Evolutionary conservation across 495 filamentous ascomycete genomes (phyloP).

Genomic region (Rhypophila decipiens): DNA sequence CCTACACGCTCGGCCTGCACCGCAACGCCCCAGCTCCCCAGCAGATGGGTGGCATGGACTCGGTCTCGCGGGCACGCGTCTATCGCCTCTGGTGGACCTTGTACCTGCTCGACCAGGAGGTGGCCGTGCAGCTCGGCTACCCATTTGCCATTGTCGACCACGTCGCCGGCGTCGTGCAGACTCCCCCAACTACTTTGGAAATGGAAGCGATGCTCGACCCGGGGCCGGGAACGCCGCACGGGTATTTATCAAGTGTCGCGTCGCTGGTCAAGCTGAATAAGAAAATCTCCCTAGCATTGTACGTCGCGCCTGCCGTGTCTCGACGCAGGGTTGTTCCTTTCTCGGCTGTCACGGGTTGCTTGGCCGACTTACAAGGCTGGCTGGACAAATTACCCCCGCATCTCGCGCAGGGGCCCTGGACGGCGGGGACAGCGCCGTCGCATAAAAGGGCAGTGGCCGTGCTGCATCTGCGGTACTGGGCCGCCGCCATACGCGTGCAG

Average conservation of each 20-base stretch:
- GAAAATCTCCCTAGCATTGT: constrained; percentile 2
- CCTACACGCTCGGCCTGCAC: constrained; percentile 5
- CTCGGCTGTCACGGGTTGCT: constrained; percentile 1
- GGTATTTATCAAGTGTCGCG: background rate
- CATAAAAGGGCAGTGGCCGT: constrained; percentile 4
- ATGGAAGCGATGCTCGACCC: constrained; percentile 4
- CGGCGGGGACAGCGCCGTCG: background rate
- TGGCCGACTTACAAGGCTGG: background rate
- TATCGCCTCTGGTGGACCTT: constrained; percentile 7
- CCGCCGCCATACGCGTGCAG: constrained; percentile 1
- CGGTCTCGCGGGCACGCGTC: constrained; percentile 1
- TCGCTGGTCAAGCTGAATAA: constrained; percentile 4
- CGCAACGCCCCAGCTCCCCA: background rate
- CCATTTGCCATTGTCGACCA: constrained; percentile 7
- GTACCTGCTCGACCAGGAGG: constrained; percentile 9
- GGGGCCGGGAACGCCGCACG: background rate
- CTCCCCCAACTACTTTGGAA: background rate
- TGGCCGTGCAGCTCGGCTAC: constrained; percentile 5
- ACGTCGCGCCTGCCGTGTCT: background rate
- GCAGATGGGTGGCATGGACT: too few species aligned
- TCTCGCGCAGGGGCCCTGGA: background rate
- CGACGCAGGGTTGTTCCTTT: constrained; percentile 1
- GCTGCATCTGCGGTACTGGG: constrained; percentile 8
- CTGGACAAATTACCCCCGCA: constrained; percentile 1
- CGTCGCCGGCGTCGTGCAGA: constrained; percentile 2